Evolutionary conservation across 140 eudicot species (phyloP), one percentile per base, ranked within the genome.

Genomic region (Anethum foeniculum): DNA sequence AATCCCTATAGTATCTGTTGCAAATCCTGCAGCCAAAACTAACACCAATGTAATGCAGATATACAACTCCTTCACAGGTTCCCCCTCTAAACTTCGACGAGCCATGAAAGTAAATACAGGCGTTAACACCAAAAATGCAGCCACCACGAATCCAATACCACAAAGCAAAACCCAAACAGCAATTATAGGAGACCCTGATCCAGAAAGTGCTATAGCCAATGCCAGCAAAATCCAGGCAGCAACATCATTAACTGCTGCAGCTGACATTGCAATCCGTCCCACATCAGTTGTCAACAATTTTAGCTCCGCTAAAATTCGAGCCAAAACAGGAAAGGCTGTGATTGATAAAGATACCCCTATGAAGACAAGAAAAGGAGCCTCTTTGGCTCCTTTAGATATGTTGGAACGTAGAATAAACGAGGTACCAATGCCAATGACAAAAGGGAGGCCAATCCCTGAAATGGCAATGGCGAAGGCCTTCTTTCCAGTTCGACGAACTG

Each of bases 211-310:
- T 14, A 86, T 78, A 6, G 89, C 89, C 47, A 86, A 77, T n/a
- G 89, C 89, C 32, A 86, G 81, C 43, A 86, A 65, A 28, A 86
- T 77, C 89, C 89, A 86, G 13, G 89, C 89, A 7, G 86, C 89
- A 44, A 86, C 85, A 39, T 86, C 89, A 32, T 86, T 86, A 16
- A 86, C 89, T 3, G 89, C 89, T 16, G 89, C 89, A 10, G 86
- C 89, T 7, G 86, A 86, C 89, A 86, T 83, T 62, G 89, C 85
- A 77, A 83, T 77, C 27, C 82, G 74, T 21, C 89, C 89, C 23
- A 86, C 86, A 41, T 86, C 89, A 32, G 89, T 86, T 6, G 89
- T 86, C 56, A 83, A 69, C 13, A 86, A 84, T 76, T 86, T 86
- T 23, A 86, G 82, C 68, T 86, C 89, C 1, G 89, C 89, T 72